These are phyloP conservation scores for Pleurotus cornucopiae DNA, from an alignment of 768 basidiomycete species.

Conservation along the genomic window DNA sequence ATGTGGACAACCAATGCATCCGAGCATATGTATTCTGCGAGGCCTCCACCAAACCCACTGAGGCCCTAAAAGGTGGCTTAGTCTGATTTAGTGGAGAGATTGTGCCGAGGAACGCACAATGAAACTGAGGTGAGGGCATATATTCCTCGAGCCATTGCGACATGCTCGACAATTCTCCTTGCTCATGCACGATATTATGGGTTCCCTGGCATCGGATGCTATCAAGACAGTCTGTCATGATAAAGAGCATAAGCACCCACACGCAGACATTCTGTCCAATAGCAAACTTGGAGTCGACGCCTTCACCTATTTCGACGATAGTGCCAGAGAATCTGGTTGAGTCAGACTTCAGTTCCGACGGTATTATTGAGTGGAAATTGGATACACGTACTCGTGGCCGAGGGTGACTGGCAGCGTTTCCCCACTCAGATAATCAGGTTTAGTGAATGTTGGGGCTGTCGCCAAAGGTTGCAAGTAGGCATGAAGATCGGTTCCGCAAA, in stretches of 20 bases:
- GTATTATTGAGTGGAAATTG: background rate
- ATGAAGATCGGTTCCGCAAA: slow-evolving; percentile 47
- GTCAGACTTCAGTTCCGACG: background rate
- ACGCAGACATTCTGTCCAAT: slow-evolving; percentile 29
- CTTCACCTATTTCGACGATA: slow-evolving; percentile 28
- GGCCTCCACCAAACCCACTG: slow-evolving; percentile 36
- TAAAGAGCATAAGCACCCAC: slow-evolving; percentile 3
- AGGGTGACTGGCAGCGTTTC: slow-evolving; percentile 36
- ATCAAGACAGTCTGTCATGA: background rate
- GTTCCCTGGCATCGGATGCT: slow-evolving; percentile 26
- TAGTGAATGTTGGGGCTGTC: slow-evolving; percentile 24
- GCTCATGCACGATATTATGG: slow-evolving; percentile 35
- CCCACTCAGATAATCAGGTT: slow-evolving; percentile 31
- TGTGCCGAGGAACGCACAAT: slow-evolving; percentile 23
- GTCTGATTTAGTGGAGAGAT: background rate
- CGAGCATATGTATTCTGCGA: slow-evolving; percentile 36
- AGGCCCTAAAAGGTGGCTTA: slow-evolving; percentile 24
- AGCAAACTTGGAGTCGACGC: slow-evolving; percentile 28
- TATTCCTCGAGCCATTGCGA: slow-evolving; percentile 25
- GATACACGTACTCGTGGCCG: slow-evolving; percentile 39
- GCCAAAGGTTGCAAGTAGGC: slow-evolving; percentile 27
- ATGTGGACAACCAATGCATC: slow-evolving; percentile 31
- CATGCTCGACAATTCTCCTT: slow-evolving; percentile 27
- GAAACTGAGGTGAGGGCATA: slow-evolving; percentile 28
- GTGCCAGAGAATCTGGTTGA: slow-evolving; percentile 28